Base-by-base conservation (phyloP, 352 stramenopile genomes). In the Thraustochytrium sp. region DNA sequence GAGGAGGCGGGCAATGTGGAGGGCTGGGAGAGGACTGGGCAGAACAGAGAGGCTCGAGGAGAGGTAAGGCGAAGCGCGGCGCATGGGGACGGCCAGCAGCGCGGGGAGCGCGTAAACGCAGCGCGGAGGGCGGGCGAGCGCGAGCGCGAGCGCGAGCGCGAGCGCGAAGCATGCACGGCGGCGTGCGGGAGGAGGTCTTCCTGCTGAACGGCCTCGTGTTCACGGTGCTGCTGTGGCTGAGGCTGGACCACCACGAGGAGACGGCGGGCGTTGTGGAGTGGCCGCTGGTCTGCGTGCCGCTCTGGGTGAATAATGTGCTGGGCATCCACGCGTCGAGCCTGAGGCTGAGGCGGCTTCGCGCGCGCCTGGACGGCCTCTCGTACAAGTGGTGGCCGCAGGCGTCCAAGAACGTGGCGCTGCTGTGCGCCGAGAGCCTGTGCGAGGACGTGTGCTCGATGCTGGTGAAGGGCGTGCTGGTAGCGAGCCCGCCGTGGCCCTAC, bases 151-250 rank as follows among this genome's bases (percentile, higher is more conserved):
- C n/a, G n/a, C n/a, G n/a, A n/a, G n/a, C n/a, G n/a, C n/a, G n/a
- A n/a, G n/a, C n/a, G n/a, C n/a, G n/a, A n/a, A n/a, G n/a, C n/a
- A n/a, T n/a, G n/a, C n/a, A n/a, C n/a, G n/a, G n/a, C n/a, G n/a
- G n/a, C n/a, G n/a, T n/a, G 54, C 54, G 54, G 13, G 62, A 75
- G 62, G 46, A 75, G 34, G 38, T 75, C 8, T 40, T 75, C 62
- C 56, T 75, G 29, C 18, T 53, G 62, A 75, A 55, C 62, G 62
- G 62, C 23, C 23, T 75, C n/a, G 11, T 75, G 13, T 75, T 75
- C 62, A 75, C 62, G n/a, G 4, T 54, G 3, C 62, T 75, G 46
- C 62, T 75, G 13, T 75, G 62, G 62, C 23, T 51, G 4, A 75
- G 31, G 62, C 62, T 75, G 3, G 62, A 75, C 62, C 36, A 75